Evolutionary conservation across 208 protist genomes (phyloP).

Genomic region (Herpetomonas samuelpessoai): DNA sequence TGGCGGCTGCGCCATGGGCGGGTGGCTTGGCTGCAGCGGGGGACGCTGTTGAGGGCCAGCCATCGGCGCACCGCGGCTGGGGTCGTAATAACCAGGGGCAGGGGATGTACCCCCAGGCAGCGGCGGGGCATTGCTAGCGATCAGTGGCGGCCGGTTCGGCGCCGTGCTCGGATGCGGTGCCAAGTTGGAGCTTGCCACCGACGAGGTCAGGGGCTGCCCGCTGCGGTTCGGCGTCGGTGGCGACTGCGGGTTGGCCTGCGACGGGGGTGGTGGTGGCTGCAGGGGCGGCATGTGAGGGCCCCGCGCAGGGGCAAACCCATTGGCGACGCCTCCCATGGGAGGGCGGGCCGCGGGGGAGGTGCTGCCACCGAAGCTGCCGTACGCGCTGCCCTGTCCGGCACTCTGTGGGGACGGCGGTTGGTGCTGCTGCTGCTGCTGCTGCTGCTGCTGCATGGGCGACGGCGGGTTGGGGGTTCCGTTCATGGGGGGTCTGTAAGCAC

Average conservation of each 20-base stretch:
- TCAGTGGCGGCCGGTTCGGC: constrained; percentile 3
- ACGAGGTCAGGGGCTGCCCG: not conserved
- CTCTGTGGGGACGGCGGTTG: not conserved
- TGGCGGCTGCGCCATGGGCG: too few relatives aligned
- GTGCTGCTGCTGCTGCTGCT: not conserved
- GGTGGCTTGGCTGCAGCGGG: not conserved
- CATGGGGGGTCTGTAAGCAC: too few relatives aligned
- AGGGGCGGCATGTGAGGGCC: not conserved
- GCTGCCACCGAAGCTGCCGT: not conserved
- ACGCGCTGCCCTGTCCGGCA: not conserved
- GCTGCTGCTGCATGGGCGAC: not conserved
- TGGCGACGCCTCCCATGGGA: too few relatives aligned
- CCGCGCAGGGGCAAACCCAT: not conserved
- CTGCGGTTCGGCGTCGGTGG: not conserved
- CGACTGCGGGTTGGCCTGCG: constrained; percentile 12
- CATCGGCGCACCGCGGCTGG: not conserved
- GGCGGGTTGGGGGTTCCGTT: constrained; percentile 6
- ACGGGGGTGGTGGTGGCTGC: not conserved
- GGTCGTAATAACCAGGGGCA: not conserved
- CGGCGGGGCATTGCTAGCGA: not conserved
- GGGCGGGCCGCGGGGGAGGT: too few relatives aligned
- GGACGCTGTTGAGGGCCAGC: not conserved
- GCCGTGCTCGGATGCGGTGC: not conserved
- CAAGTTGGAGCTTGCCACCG: not conserved
- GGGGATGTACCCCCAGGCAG: not conserved